Evolutionary conservation across 345 rosid species (phyloP).

Genomic region (Syzygium aromaticum): DNA sequence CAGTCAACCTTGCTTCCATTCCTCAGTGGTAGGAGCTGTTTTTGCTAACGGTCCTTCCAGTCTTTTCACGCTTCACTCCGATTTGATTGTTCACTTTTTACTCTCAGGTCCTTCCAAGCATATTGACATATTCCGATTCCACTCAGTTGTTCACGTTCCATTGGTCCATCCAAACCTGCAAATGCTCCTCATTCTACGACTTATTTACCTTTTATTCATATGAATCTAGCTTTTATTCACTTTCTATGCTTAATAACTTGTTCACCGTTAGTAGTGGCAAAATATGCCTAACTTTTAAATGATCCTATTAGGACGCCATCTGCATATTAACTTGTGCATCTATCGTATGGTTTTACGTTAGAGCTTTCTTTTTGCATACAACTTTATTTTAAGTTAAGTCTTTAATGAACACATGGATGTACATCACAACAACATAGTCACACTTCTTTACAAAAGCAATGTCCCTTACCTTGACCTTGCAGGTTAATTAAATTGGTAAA

Average conservation of each 20-base stretch:
- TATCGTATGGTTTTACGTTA: background rate
- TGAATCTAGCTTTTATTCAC: background rate
- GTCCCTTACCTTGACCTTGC: background rate
- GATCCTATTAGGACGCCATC: background rate
- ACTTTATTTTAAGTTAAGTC: background rate
- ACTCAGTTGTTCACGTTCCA: background rate
- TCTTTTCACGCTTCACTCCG: background rate
- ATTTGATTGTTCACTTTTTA: background rate
- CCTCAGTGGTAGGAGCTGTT: background rate
- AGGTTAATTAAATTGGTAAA: background rate
- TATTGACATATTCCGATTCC: background rate
- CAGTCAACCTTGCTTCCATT: background rate
- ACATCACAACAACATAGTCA: background rate
- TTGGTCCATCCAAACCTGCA: background rate
- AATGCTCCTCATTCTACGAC: background rate
- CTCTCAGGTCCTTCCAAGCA: background rate
- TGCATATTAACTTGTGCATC: background rate
- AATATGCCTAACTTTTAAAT: background rate
- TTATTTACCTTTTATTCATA: background rate
- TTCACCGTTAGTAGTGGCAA: background rate
- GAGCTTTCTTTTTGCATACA: background rate
- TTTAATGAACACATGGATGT: background rate
- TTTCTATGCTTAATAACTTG: background rate
- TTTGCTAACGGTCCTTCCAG: background rate
- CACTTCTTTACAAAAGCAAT: background rate